Base-by-base conservation (phyloP, 139 green algal species). In the Yamagishiella unicocca region DNA sequence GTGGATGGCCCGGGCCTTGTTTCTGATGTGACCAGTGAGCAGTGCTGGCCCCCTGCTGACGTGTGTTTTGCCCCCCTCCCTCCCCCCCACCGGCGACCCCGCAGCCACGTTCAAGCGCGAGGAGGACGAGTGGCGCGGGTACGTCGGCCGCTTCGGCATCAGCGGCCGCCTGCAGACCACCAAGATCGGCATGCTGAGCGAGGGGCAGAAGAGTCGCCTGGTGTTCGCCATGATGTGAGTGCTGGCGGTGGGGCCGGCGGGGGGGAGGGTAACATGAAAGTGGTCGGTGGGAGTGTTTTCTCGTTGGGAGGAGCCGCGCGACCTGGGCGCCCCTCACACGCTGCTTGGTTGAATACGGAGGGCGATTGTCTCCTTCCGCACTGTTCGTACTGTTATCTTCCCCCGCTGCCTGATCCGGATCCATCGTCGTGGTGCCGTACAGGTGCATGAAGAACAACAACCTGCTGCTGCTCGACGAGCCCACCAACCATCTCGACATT, bases 401-500 rank as follows among this genome's bases (percentile, higher is more conserved):
- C 19, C 19, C 21, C 53, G 53, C 21, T 61, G 53, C 19, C 53
- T 61, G 53, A 21, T 61, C 19, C 19, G 21, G 53, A 27, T 17
- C 19, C 19, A 27, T 17, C 19, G 53, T n/a, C n/a, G n/a, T n/a
- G n/a, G n/a, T 40, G 2, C 1, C 38, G 5, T 2, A 8, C 71
- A 78, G 31, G 55, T 84, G 46, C 80, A 87, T 84, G 72, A 77
- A 85, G 84, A 92, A 92, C 78, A 83, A 92, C 89, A 94, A 99
- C 93, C 95, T 99, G 94, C 92, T 99, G 90, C 92, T 99, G 72
- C 90, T 99, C 71, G 95, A 97, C 80, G 95, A 97, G 89, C 95
- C 95, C 45, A 98, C 95, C 46, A 98, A 98, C 85, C 97, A 99
- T 87, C 88, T 99, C 83, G 97, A 99, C 91, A 98, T 99, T 88